These are phyloP conservation scores for Dictyostelium intermedium DNA, from an alignment of 78 protist genomes.

Conservation along the genomic window DNA sequence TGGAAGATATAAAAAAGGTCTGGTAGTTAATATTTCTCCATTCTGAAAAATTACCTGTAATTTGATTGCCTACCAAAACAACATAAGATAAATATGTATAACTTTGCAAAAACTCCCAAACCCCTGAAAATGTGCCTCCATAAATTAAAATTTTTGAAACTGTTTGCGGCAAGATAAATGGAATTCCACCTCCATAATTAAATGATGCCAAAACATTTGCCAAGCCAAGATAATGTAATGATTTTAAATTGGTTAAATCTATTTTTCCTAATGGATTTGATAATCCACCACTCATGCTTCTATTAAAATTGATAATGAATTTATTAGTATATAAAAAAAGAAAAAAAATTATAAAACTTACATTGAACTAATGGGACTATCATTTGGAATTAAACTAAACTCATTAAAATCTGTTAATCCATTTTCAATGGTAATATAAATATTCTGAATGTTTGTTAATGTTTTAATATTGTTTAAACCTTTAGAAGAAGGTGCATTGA, in stretches of 20 bases:
- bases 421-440: no score
- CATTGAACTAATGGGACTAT: no score
- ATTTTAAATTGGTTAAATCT: no score
- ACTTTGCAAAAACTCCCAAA: not conserved
- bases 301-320: no score
- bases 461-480: not conserved
- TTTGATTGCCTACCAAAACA: not conserved
- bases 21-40: not conserved
- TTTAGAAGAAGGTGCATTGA: not conserved
- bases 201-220: not conserved
- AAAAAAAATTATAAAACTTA: no score
- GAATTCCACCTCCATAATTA: not conserved
- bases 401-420: not conserved
- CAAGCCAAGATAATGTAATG: not conserved
- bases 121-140: not conserved
- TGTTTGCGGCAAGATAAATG: not conserved
- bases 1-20: not conserved
- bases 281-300: no score
- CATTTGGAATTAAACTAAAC: no score
- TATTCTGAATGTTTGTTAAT: no score
- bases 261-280: no score
- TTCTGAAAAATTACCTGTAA: not conserved
- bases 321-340: no score
- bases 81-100: not conserved
- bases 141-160: not conserved